Evolutionary conservation across 306 rosid genomes (phyloP), one percentile per base, ranked within the genome.

Genomic region (Trichosanthes truncata): DNA sequence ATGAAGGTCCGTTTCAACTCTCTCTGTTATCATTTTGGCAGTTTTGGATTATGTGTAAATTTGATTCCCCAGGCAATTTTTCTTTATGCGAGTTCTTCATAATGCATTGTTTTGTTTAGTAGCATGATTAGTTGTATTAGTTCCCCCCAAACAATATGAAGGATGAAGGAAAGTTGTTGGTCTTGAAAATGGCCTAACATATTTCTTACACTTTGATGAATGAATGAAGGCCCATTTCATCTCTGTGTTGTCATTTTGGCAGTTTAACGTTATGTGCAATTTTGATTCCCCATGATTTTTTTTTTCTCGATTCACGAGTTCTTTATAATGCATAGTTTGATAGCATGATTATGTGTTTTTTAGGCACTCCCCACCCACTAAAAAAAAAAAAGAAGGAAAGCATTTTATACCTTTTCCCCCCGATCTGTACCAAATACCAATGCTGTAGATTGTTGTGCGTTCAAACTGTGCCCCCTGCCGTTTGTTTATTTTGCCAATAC

Each of bases 1-100:
- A 83, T 80, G 56, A 78, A 85, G 91, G 89, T 89, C 81, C 12
- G 60, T 43, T 77, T 81, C 79, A 66, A 77, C 79, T 79, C 81
- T 84, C 61, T 53, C 78, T 80, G 88, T 76, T 82, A 80, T 26
- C 52, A 12, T 79, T 46, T 57, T 23, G 38, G 33, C 25, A 59
- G 61, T 48, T 57, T 85, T 78, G 77, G 82, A 81, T 83, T 84
- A 57, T 89, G 85, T 40, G 52, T 29, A 67, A 66, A n/a, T 67
- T 36, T 17, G 74, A 36, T 7, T 66, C 14, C 7, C 8, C 13
- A 1, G 48, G 43, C 46, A 65, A 57, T 23, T 62, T 35, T 15
- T 63, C 29, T 69, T 69, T 21, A 9, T 5, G 21, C 9, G 26
- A 40, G 48, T 40, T 68, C 6, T 40, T 68, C 2, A 8, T 60